Base-by-base conservation (phyloP, 371 early-diverging fungal species). In the Dinochytrium kinnereticum region DNA sequence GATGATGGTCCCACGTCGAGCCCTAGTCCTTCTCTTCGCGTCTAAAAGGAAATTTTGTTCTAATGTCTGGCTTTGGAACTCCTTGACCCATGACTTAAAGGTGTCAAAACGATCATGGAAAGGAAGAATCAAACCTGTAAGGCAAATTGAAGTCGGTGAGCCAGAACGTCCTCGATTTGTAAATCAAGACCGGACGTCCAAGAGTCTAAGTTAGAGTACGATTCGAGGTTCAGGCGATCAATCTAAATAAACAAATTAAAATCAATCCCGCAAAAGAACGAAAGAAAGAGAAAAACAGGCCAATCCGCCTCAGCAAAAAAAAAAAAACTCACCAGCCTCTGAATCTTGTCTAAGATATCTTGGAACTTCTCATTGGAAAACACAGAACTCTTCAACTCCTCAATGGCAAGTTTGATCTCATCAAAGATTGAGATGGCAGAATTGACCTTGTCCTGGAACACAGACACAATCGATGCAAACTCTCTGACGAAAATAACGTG, bases 371-470 rank as follows among this genome's bases (percentile, higher is more conserved):
- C 87, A 2, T 85, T 83, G 37, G 89, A 84, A 74, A 91, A 99
- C 10, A 91, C 81, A 76, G 97, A 96, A 5, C 83, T 84, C 51
- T 91, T 88, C 76, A 99, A 90, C 82, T 95, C 94, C 21, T 92
- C 92, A 37, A 97, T 86, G 30, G 89, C 80, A 40, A 85, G 82
- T 40, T 89, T 87, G 65, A 98, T 94, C 40, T 94, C 93, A 64
- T 92, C 94, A 76, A 93, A 90, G 59, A 93, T 90, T 17, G 88
- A 77, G 51, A 98, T 91, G 59, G 96, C 88, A 0, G 90, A 79
- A 75, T 92, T 94, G 2, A 94, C 93, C 81, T 98, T 98, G 75
- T 97, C 97, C 80, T 97, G 98, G 87, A 96, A 96, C n/a, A 91
- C 84, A 24, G 93, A 90, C 1, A 98, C 95, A 0, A 90, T 90